These are phyloP conservation scores for Alternaria brassicicola DNA, from an alignment of 2,329 filamentous ascomycete genomes.

Conservation along the genomic window DNA sequence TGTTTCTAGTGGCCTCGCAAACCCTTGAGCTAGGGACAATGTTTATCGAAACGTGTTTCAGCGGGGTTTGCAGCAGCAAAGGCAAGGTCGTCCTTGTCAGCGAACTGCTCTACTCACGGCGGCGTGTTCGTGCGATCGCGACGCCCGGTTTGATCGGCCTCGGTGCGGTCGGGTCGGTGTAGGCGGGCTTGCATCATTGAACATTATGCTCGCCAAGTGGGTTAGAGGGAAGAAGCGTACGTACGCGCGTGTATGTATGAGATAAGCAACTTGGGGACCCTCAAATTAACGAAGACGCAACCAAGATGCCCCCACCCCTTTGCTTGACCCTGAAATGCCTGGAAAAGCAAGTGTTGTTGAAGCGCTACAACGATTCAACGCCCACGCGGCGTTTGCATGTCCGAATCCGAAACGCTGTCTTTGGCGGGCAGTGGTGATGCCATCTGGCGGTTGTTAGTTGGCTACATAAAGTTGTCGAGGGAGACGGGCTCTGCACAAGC, in stretches of 20 bases:
- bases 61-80: neutral
- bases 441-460: conserved; percentile 5
- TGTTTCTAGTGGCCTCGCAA: neutral
- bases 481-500: conserved; percentile 1
- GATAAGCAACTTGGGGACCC: neutral
- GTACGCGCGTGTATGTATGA: neutral
- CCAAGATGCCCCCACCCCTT: neutral
- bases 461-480: neutral
- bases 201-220: conserved; percentile 1
- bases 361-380: neutral
- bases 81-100: neutral
- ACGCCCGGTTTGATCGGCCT: conserved; percentile 3
- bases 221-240: neutral
- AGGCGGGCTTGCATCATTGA: neutral
- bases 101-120: neutral
- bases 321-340: neutral
- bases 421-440: neutral
- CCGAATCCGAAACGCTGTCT: neutral
- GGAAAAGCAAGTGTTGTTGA: neutral
- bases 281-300: conserved; percentile 1
- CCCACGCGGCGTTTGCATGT: neutral
- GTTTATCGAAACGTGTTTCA: conserved; percentile 14
- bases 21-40: neutral
- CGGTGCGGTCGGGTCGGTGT: conserved; percentile 8
- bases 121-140: neutral